phyloP scores from a whole-genome alignment of 2,329 filamentous ascomycete species.

The Diaporthe vaccinii region DNA sequence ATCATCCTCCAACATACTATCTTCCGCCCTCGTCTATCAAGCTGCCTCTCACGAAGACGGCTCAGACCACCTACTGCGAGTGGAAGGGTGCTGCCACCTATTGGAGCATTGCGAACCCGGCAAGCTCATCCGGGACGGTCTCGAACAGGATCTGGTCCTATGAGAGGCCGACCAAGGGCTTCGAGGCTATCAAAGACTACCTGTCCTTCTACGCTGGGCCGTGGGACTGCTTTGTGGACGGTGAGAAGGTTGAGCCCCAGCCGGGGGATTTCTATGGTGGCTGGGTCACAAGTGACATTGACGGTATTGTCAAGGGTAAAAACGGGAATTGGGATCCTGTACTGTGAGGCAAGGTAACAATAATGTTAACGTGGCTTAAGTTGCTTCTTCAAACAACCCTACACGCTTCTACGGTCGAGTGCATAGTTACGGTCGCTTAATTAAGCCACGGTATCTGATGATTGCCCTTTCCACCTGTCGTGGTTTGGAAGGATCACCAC shows the following conservation, averaged over 20 bases:
- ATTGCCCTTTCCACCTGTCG: background rate
- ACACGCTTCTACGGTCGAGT: background rate
- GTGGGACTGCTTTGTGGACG: slow-evolving; percentile 74
- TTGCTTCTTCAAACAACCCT: no score
- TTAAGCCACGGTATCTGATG: background rate
- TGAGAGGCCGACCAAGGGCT: slow-evolving; percentile 64
- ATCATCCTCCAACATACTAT: slow-evolving; percentile 75
- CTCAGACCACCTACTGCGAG: slow-evolving; percentile 65
- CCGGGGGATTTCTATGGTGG: slow-evolving; percentile 75
- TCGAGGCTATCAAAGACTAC: slow-evolving; percentile 66
- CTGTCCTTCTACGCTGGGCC: slow-evolving; percentile 72
- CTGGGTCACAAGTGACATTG: slow-evolving; percentile 73
- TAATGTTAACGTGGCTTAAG: no score
- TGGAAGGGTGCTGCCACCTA: slow-evolving; percentile 74
- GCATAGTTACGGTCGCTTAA: background rate
- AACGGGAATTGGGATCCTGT: slow-evolving; percentile 56
- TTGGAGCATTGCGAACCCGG: slow-evolving; percentile 61
- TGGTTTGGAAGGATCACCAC: no score
- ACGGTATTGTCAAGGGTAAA: slow-evolving; percentile 62
- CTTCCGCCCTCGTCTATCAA: slow-evolving; percentile 65
- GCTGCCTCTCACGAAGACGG: slow-evolving; percentile 60
- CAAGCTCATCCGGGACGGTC: slow-evolving; percentile 52
- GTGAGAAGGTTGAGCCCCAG: slow-evolving; percentile 70
- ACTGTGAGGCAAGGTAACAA: slow-evolving; percentile 41
- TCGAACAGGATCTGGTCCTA: slow-evolving; percentile 72